Evolutionary conservation across 768 basidiomycete genomes (phyloP).

Genomic region (Leccinellum rugosiceps): DNA sequence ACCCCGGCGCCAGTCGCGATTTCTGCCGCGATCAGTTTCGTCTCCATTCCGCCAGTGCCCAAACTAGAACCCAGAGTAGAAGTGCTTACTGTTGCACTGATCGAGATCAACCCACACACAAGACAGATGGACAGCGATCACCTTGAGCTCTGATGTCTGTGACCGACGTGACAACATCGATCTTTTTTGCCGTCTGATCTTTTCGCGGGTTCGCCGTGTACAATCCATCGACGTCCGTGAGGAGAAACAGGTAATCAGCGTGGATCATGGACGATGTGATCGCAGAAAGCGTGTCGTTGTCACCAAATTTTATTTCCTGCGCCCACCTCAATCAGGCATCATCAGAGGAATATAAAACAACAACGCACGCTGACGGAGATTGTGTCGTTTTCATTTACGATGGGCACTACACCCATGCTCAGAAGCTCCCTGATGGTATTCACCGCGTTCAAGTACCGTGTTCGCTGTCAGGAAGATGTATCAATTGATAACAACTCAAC

Average conservation of each 20-base stretch:
- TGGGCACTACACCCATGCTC: slow-evolving; percentile 92
- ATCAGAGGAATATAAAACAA: neutral
- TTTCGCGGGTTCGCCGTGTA: slow-evolving; percentile 95
- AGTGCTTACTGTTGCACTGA: slow-evolving; percentile 67
- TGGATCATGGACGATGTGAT: slow-evolving; percentile 97
- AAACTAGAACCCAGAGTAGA: slow-evolving; percentile 88
- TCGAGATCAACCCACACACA: neutral
- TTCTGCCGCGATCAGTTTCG: slow-evolving; percentile 97
- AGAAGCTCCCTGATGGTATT: slow-evolving; percentile 92
- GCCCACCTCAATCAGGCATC: slow-evolving; percentile 1
- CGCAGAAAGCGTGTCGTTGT: slow-evolving; percentile 97
- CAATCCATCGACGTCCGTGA: slow-evolving; percentile 95
- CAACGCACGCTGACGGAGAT: slow-evolving; percentile 89
- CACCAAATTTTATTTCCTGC: slow-evolving; percentile 99
- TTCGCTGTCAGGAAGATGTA: slow-evolving; percentile 53
- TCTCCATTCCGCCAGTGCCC: slow-evolving; percentile 99
- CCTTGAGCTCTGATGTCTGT: slow-evolving; percentile 79
- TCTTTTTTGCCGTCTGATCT: slow-evolving; percentile 75
- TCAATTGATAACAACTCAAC: neutral
- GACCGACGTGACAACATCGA: slow-evolving; percentile 82
- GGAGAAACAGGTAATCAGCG: slow-evolving; percentile 93
- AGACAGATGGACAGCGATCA: slow-evolving; percentile 27
- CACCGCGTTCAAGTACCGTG: slow-evolving; percentile 93
- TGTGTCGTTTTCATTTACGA: slow-evolving; percentile 99
- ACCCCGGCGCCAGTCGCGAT: slow-evolving; percentile 95